These are phyloP conservation scores for Myriosclerotinia duriaeana DNA, from an alignment of 2,329 filamentous ascomycete genomes.

Conservation along the genomic window DNA sequence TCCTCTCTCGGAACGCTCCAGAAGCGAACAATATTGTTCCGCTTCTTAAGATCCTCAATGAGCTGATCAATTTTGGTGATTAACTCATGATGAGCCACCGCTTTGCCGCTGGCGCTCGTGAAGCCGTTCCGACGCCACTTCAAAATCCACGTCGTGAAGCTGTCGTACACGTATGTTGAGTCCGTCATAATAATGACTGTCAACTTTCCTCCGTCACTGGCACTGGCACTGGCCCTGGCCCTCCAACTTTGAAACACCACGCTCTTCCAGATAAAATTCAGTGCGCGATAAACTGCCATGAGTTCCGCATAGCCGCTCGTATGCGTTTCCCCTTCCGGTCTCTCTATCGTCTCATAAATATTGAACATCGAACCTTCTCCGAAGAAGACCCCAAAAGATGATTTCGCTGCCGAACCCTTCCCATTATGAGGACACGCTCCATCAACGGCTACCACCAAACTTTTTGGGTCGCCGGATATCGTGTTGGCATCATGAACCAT, in stretches of 20 bases:
- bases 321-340: neutral
- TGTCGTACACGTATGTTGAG: neutral
- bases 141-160: neutral
- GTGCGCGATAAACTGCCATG: neutral
- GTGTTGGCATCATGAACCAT: neutral
- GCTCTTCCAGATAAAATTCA: neutral
- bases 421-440: neutral
- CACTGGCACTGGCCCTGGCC: too few relatives aligned
- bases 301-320: neutral
- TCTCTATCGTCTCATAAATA: neutral
- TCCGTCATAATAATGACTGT: constrained; percentile 7
- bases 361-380: neutral
- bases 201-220: too few relatives aligned
- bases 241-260: neutral
- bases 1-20: constrained; percentile 1
- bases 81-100: neutral
- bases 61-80: neutral
- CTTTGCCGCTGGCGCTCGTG: too few relatives aligned
- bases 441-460: constrained; percentile 5
- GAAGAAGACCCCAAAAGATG: constrained; percentile 6
- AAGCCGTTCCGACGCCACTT: neutral
- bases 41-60: neutral
- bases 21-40: neutral
- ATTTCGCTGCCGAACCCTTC: rapidly evolving
- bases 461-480: neutral